Base-by-base conservation (phyloP, 495 filamentous ascomycete genomes). In the Cairneyella variabilis region DNA sequence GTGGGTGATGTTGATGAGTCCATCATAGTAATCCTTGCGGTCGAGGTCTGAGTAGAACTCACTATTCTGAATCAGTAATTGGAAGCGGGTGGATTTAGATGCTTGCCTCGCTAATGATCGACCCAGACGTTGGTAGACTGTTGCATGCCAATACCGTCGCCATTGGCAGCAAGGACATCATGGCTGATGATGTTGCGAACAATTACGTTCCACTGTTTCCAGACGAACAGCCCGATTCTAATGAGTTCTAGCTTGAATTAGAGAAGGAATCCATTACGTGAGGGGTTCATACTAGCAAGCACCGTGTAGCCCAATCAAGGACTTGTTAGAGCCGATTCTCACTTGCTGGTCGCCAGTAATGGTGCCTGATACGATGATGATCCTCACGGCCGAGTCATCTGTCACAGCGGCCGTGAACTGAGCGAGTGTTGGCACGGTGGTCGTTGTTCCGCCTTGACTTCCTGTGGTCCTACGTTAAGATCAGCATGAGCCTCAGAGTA, bases 361-460 rank as follows among this genome's bases (percentile, higher is more conserved):
- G 0, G 68, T 57, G 1, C 77, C 76, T 20, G 62, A 60, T 53
- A 83, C 66, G 36, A 76, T 53, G 26, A 83, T 71, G 21, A 83
- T 71, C 49, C 70, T 70, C 11, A 69, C 65, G 3, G 23, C 27
- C 0, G 62, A 66, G 21, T 72, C 68, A 23, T 71, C 69, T 1
- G 53, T 59, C 36, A 75, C 77, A 20, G 77, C 80, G 0, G 68
- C 59, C 1, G 70, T 71, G 59, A 83, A 76, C 16, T 68, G 66
- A 17, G 76, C 75, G 23, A 80, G 75, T 1, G 75, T 76, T 3
- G 79, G 77, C 39, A 84, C 83, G 6, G 78, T 82, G 4, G 75
- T 78, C 4, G 75, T 78, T 1, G 70, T 75, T 40, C 81, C 83
- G 16, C 79, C 78, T 27, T 69, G 64, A 49, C 83, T 82, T 26